These are phyloP conservation scores for Collariella sp. DNA, from an alignment of 495 filamentous ascomycete genomes.

Conservation along the genomic window DNA sequence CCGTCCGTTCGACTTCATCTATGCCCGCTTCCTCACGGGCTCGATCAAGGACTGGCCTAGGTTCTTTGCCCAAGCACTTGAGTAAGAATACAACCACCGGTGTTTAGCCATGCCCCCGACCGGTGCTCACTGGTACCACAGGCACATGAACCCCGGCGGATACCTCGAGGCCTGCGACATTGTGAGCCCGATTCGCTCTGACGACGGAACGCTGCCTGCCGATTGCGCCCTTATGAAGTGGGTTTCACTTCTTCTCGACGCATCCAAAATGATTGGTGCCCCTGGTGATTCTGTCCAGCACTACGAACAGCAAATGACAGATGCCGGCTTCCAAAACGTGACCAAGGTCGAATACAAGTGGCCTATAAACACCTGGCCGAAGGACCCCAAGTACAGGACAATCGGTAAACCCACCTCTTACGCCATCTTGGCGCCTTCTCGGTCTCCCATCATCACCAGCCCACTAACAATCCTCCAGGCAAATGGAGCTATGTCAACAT, in stretches of 20 bases:
- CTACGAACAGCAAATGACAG: constrained; percentile 4
- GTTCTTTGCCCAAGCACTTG: constrained; percentile 29
- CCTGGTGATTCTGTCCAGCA: not conserved
- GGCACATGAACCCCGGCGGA: constrained; percentile 5
- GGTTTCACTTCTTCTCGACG: constrained; percentile 5
- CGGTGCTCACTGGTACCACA: too few species aligned
- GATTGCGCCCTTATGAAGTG: not conserved
- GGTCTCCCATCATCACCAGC: not conserved
- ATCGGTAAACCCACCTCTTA: not conserved
- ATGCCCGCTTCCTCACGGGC: constrained; percentile 35
- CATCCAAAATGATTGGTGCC: not conserved
- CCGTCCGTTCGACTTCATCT: constrained; percentile 42
- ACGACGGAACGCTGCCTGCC: constrained; percentile 6
- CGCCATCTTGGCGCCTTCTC: too few species aligned
- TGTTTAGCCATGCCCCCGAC: too few species aligned
- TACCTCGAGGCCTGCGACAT: constrained; percentile 8
- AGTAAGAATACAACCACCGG: too few species aligned
- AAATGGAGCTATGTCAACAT: constrained; percentile 8
- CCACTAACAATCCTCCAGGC: not conserved
- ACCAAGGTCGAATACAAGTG: constrained; percentile 3
- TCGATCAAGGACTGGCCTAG: constrained; percentile 38
- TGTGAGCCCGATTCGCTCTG: not conserved
- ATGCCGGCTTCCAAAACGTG: constrained; percentile 12
- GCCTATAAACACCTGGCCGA: constrained; percentile 12
- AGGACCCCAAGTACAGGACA: constrained; percentile 7